Evolutionary conservation across 306 rosid genomes (phyloP), one percentile per base, ranked within the genome.

Genomic region (Neltuma alba): DNA sequence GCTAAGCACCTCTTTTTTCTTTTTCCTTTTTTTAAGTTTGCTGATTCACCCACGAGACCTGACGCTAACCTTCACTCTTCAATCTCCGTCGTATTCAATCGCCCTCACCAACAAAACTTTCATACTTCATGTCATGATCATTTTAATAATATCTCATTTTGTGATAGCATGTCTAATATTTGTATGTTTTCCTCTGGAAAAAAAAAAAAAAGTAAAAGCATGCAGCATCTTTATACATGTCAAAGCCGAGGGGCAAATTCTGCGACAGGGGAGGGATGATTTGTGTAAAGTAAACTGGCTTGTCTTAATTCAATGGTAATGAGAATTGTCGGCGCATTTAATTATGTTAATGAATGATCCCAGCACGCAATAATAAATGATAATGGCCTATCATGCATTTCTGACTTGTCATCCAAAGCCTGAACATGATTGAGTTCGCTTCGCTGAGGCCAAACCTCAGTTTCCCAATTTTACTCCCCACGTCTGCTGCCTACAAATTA

Each of bases 391-490:
- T n/a, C 28, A n/a, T 82, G 85, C 74, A 63, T 41, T n/a, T 52
- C 36, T 78, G 65, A 83, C 36, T 62, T 9, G 15, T 9, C 31
- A 34, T 64, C 76, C 73, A 44, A 66, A 67, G 23, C 36, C 2
- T 23, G 45, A 14, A 27, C 58, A 28, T 44, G 80, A 74, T 55
- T 79, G 70, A 72, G 78, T 38, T 47, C 2, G 5, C 47, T 3
- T 33, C 2, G 5, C 47, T 3, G 2, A 16, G 28, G 76, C 55
- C 55, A 31, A 38, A 1, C 21, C 0, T 5, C 16, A 54, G 21
- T 20, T 71, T 72, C 66, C 38, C 70, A 74, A 55, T 70, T 78
- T 57, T 15, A 47, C 76, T n/a, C 75, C 60, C 20, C 20, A 20
- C 30, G 2, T 9, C 4, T 2, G 27, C 0, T 6, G 1, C 23